Conservation (phyloP, 306 rosid species). For the Fragaria ananassa region DNA sequence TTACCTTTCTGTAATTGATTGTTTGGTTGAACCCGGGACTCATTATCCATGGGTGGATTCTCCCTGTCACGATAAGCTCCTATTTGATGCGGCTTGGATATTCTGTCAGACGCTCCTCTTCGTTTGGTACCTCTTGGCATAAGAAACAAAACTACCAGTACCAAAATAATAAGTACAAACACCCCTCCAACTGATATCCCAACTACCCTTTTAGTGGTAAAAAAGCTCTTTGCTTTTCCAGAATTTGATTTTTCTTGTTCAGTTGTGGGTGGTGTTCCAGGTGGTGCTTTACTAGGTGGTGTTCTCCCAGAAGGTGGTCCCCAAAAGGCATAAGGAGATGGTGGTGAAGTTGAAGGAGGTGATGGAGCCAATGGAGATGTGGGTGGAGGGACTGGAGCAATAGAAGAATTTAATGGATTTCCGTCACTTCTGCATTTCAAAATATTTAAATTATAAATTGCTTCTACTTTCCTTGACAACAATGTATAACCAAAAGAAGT, state of each 20-base stretch:
- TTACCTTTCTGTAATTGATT: conserved; percentile 63
- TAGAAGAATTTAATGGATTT: conserved; percentile 62
- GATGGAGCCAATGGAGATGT: conserved; percentile 35
- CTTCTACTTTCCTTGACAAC: neutral
- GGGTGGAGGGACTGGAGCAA: conserved; percentile 53
- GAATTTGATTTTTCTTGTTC: conserved; percentile 49
- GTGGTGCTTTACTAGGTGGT: conserved; percentile 40
- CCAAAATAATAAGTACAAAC: conserved; percentile 47
- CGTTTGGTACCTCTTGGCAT: conserved; percentile 54
- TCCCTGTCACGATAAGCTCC: conserved; percentile 66
- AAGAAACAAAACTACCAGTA: conserved; percentile 50
- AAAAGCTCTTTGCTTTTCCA: conserved; percentile 40
- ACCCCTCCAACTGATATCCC: conserved; percentile 66
- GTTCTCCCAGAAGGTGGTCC: conserved; percentile 17
- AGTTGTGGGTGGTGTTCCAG: conserved; percentile 58
- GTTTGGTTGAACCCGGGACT: conserved; percentile 43
- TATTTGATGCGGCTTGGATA: conserved; percentile 55
- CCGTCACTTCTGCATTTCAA: conserved; percentile 70
- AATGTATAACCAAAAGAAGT: conserved; percentile 16
- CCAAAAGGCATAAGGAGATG: conserved; percentile 35
- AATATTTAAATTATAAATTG: neutral
- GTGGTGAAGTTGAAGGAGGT: neutral
- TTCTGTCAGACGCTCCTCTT: conserved; percentile 45
- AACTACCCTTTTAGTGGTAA: conserved; percentile 54
- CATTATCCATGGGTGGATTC: conserved; percentile 40